A percentile compares a stretch with the other conserved stretches of the same genome.
Conservation (phyloP, 306 rosid species). For the barrel medic (Medicago truncatula) region MtrunA17r5.0-ANR NC_053048.1:18200501-18201000, state of each 20-base stretch:
- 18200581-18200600: slow-evolving; percentile 90
- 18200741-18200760: slow-evolving; percentile 63
- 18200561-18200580: slow-evolving; percentile 99
- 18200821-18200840: slow-evolving; percentile 97
- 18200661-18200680: slow-evolving; percentile 93
- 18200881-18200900: slow-evolving; percentile 97
- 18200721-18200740: slow-evolving; percentile 96
- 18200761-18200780: slow-evolving; percentile 82
- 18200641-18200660: slow-evolving; percentile 95
- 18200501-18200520: slow-evolving; percentile 80
- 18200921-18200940: background rate
- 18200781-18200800: slow-evolving; percentile 93
- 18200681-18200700: slow-evolving; percentile 93
- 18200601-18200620: slow-evolving; percentile 65
- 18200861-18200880: slow-evolving; percentile 94
- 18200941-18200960: background rate
- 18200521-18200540: slow-evolving; percentile 91
- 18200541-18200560: slow-evolving; percentile 99
- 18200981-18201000: too few relatives aligned
- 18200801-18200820: slow-evolving; percentile 96
- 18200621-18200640: slow-evolving; percentile 59
- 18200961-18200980: background rate
- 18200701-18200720: slow-evolving; percentile 98
- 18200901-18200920: slow-evolving; percentile 61
- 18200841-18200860: slow-evolving; percentile 99